Evolutionary conservation across 2,329 filamentous ascomycete genomes (phyloP), one percentile per base, ranked within the genome.

Genomic region (Amphichorda felina): DNA sequence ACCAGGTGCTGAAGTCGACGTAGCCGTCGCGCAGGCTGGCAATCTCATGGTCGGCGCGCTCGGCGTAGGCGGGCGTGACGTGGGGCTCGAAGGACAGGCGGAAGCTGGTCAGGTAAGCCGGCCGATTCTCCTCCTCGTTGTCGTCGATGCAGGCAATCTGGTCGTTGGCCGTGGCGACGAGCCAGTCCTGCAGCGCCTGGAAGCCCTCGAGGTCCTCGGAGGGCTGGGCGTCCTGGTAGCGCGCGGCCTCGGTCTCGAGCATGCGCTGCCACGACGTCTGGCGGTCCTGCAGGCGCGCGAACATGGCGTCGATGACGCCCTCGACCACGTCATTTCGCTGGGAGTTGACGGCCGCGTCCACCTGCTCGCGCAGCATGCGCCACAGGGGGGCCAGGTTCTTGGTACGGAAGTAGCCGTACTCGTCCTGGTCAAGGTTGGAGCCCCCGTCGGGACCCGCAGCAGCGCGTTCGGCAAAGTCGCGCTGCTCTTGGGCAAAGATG

Each of bases 61-160:
- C 76, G 54, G 86, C 70, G 59, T 94, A 95, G 41, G 78, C 75
- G 16, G 82, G 75, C 33, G 84, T 81, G 30, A 95, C 83, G 24
- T 91, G 67, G 2, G 82, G 70, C 52, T 85, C 82, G 51, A 93
- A 82, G 50, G 91, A 85, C 46, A 79, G 75, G 46, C 78, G 78
- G 73, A 95, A 95, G 49, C 81, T 80, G 4, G 84, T 80, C 34
- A 96, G 71, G 61, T 95, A 95, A 21, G 82, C 84, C 18, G 82
- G 65, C 22, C 81, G 77, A 40, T 74, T 75, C 36, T 78, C 75
- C 36, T 84, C 81, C 41, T 85, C 81, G 45, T 82, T 82, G 51
- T 96, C 93, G 56, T 96, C 91, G 50, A 98, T 94, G 58, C 87
- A 95, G 38, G 88, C 88, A 54, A 98, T 96, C 57, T 98, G 91